Evolutionary conservation across 495 filamentous ascomycete species (phyloP).

Genomic region (Sordaria brevicollis): DNA sequence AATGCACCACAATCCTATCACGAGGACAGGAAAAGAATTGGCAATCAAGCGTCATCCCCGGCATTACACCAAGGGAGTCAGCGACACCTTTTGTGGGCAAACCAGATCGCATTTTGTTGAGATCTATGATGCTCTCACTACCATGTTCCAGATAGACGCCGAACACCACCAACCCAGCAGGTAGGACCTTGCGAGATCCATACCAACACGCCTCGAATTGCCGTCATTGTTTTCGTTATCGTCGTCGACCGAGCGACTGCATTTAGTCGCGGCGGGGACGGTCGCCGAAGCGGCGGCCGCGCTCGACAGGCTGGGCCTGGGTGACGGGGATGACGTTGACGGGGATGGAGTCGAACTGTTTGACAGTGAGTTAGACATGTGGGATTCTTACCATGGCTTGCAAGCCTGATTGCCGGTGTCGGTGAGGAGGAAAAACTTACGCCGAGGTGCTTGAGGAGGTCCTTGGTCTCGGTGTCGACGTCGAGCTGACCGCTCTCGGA

Average conservation of each 20-base stretch:
- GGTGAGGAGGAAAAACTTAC: conserved; percentile 65
- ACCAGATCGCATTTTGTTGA: conserved; percentile 45
- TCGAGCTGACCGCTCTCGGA: conserved; percentile 87
- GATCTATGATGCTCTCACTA: conserved; percentile 40
- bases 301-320: conserved; percentile 77
- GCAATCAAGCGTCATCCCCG: conserved; percentile 86
- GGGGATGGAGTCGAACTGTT: conserved; percentile 90
- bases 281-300: conserved; percentile 48
- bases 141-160: conserved; percentile 36
- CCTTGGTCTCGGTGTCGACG: conserved; percentile 94
- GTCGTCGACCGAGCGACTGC: conserved; percentile 5
- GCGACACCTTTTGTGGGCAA: conserved; percentile 73
- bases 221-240: conserved; percentile 5
- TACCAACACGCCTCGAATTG: neutral
- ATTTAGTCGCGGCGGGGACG: conserved; percentile 36
- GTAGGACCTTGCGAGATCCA: neutral
- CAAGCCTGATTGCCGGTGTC: neutral
- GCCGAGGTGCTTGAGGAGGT: conserved; percentile 93
- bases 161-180: conserved; percentile 18
- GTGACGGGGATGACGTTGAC: conserved; percentile 85
- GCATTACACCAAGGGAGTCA: conserved; percentile 48
- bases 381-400: neutral
- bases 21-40: conserved; percentile 41
- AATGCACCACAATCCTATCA: neutral
- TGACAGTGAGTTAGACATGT: conserved; percentile 11